Evolutionary conservation across 1,139 yeast species (phyloP), one percentile per base, ranked within the genome.

Genomic region (Diutina ranongensis): DNA sequence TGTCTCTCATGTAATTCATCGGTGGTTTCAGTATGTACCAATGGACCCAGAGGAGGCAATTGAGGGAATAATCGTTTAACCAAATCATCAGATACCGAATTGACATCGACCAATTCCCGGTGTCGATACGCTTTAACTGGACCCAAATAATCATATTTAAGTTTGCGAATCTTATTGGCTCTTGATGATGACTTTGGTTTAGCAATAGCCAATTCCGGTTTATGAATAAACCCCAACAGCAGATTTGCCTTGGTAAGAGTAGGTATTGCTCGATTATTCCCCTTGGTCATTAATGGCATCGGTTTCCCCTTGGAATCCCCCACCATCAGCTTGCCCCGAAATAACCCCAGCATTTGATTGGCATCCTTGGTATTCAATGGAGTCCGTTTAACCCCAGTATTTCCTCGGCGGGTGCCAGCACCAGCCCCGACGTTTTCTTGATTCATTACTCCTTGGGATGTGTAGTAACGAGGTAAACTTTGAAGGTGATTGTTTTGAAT

Each of bases 291-390:
- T 10, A 25, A 25, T 25, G 28, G 9, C 28, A 25, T 25, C 28
- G 8, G 18, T 12, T 42, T 22, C 13, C 48, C 19, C 48, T 46
- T 32, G 28, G 45, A 25, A 38, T 49, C 32, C 18, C 45, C 46
- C 28, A 65, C 49, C 18, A 61, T 54, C 12, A 71, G 58, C 45
- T 64, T 62, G 2, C 73, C 67, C 48, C 72, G 57, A 45, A 57
- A 62, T 49, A 68, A 57, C 3, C 56, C 45, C 1, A 67, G 64
- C 32, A 51, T 50, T 48, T 53, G 53, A 53, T 73, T 73, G 46
- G 61, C 67, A 53, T 70, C 72, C 52, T 74, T 74, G 2, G 77
- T 77, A 3, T 76, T 76, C 48, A 74, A 62, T 0, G 79, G 78
- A 1, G 28, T 25, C 7, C 42, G 31, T n/a, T 38, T 38, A 27